These are phyloP conservation scores for Microbotryum lychnidis-dioicae DNA, from an alignment of 1,284 basidiomycete genomes.

Conservation along the genomic window DNA sequence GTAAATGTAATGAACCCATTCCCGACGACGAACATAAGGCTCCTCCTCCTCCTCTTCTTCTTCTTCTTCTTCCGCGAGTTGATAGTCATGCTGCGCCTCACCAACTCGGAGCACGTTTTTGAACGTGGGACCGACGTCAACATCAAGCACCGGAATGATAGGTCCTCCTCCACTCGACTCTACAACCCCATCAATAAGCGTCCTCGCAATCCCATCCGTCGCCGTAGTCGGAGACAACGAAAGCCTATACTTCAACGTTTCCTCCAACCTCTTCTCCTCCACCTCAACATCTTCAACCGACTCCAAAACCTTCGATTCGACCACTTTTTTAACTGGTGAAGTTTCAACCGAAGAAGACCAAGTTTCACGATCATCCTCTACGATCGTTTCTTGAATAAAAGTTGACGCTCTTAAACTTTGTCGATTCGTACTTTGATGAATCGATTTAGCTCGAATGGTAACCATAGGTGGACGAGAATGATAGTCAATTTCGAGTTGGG, in stretches of 20 bases:
- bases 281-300: not conserved
- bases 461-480: not conserved
- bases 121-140: not conserved
- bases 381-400: constrained; percentile 5
- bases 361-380: constrained; percentile 5
- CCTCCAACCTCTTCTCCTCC: not conserved
- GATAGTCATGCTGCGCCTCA: constrained; percentile 2
- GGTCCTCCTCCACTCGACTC: not conserved
- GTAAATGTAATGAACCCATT: constrained; percentile 1
- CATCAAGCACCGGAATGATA: not conserved
- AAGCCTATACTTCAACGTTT: not conserved
- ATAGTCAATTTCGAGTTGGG: not conserved
- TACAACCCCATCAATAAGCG: not conserved
- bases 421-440: not conserved
- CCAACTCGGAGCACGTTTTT: not conserved
- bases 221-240: not conserved
- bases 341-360: not conserved
- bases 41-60: constrained; percentile 6
- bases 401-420: constrained; percentile 8
- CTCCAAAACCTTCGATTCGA: not conserved
- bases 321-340: not conserved
- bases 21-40: not conserved
- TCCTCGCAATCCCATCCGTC: no score
- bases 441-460: constrained; percentile 1
- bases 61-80: constrained; percentile 4